These are phyloP conservation scores for Ustilago shanxiensis DNA, from an alignment of 1,284 basidiomycete species.

Conservation along the genomic window DNA sequence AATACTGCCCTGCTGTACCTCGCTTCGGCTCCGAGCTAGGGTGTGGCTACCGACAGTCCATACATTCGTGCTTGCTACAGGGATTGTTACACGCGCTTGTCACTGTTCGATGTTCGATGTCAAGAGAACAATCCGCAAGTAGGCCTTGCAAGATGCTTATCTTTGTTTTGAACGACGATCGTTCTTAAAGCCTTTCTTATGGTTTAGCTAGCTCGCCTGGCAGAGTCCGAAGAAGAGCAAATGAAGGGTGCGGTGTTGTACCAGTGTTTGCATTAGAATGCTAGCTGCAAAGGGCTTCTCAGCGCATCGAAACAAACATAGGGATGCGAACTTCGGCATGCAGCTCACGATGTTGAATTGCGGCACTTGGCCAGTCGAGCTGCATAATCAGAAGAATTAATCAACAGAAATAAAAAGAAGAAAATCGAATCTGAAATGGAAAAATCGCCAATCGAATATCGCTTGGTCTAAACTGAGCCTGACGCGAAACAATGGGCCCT, in stretches of 20 bases:
- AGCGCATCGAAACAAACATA: constrained; percentile 3
- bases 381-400: not conserved
- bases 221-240: not conserved
- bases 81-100: no score
- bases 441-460: not conserved
- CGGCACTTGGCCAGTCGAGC: not conserved
- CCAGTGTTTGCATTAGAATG: not conserved
- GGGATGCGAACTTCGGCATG: not conserved
- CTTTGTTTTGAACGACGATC: not conserved
- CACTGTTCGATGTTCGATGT: not conserved
- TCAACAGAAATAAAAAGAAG: not conserved
- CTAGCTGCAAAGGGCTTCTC: not conserved
- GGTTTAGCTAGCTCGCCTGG: no score
- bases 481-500: not conserved
- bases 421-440: no score
- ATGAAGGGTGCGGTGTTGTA: not conserved
- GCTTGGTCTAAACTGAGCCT: not conserved
- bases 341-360: constrained; percentile 2
- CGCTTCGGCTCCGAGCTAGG: constrained; percentile 3
- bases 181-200: not conserved
- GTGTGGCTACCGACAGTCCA: not conserved
- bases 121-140: no score
- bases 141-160: no score
- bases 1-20: not conserved
- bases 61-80: not conserved